Evolutionary conservation across 441 rosid species (phyloP).

Genomic region (Adansonia rubrostipa): DNA sequence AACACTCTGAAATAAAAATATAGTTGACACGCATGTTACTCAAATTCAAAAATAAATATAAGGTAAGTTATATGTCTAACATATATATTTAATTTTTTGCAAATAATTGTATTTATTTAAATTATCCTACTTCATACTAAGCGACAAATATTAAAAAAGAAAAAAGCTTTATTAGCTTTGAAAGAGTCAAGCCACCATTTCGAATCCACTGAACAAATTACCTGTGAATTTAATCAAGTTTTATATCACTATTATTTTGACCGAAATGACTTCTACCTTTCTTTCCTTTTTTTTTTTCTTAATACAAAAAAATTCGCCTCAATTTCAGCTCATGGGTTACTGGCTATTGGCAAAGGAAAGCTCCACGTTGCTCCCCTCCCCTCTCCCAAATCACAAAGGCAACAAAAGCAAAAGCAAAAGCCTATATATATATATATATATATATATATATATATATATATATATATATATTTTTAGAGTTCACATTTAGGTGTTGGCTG

Average conservation of each 20-base stretch:
- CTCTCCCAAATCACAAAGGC: not conserved
- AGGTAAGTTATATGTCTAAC: no score
- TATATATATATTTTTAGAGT: not conserved
- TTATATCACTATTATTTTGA: not conserved
- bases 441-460: not conserved
- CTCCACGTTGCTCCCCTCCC: constrained; percentile 30
- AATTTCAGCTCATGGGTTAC: constrained; percentile 20
- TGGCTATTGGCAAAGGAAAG: constrained; percentile 27
- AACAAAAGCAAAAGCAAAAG: not conserved
- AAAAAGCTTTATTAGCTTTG: not conserved
- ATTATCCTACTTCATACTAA: no score
- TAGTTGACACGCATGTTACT: not conserved
- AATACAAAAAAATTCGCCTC: not conserved
- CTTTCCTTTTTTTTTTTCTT: no score
- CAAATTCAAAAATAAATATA: no score
- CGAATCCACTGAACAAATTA: constrained; percentile 25
- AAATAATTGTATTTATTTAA: no score
- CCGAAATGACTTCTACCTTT: not conserved
- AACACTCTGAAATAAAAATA: not conserved
- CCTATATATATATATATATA: constrained; percentile 11
- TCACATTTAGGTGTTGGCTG: constrained; percentile 1
- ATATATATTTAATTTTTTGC: no score
- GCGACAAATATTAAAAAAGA: not conserved
- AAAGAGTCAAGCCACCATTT: constrained; percentile 23
- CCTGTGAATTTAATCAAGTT: constrained; percentile 9